Conservation (phyloP, 192 early-diverging fungal species). For the Chytriomyces sp. region DNA sequence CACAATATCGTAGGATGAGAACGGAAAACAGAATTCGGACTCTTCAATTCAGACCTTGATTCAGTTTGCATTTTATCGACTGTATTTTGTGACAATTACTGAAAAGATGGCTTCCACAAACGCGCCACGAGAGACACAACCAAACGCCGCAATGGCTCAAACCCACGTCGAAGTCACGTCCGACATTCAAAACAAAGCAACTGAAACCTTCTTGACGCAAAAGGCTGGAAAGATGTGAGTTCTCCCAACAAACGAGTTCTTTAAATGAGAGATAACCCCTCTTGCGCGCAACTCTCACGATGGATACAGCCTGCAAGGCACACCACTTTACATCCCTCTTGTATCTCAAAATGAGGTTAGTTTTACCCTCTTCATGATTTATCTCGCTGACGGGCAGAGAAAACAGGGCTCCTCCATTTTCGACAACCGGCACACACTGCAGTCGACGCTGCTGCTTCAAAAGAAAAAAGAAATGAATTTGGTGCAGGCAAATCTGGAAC, state of each 20-base stretch:
- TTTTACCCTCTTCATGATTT: slow-evolving; percentile 13
- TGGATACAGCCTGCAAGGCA: slow-evolving; percentile 24
- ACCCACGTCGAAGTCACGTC: neutral
- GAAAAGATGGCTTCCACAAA: too few relatives aligned
- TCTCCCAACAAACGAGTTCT: neutral
- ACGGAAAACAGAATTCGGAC: too few relatives aligned
- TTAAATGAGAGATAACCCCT: neutral
- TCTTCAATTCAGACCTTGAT: too few relatives aligned
- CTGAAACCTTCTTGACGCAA: slow-evolving; percentile 61
- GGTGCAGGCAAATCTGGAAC: slow-evolving; percentile 60
- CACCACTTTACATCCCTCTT: slow-evolving; percentile 36
- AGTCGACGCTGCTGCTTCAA: slow-evolving; percentile 63
- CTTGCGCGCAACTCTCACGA: neutral
- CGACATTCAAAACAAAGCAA: neutral
- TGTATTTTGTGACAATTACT: too few relatives aligned
- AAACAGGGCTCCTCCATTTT: slow-evolving; percentile 46
- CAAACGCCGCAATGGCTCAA: neutral
- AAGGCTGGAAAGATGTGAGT: slow-evolving; percentile 58
- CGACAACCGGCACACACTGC: slow-evolving; percentile 52
- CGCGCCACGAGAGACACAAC: too few relatives aligned
- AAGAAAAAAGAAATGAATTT: slow-evolving; percentile 67
- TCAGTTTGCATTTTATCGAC: too few relatives aligned
- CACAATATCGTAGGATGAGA: too few relatives aligned
- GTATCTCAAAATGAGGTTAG: slow-evolving; percentile 43
- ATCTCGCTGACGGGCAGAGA: neutral